Evolutionary conservation across 2,329 filamentous ascomycete species (phyloP), one percentile per base, ranked within the genome.

Genomic region (Pochonia chlamydosporia): DNA sequence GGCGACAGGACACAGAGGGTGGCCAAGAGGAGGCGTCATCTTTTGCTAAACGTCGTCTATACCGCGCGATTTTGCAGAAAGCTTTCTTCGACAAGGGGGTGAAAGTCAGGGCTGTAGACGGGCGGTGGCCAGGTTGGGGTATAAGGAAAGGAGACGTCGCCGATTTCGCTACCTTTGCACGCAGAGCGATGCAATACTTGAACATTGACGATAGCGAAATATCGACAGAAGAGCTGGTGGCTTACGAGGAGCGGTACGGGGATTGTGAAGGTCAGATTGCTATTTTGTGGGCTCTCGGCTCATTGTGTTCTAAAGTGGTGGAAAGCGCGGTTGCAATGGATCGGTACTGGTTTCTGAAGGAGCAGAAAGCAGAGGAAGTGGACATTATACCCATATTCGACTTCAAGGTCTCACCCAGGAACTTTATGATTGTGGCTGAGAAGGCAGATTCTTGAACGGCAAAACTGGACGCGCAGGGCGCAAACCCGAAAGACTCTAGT

Each of bases 311-410:
- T 43, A 65, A 64, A 45, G 45, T 63, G 1, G 56, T 64, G 3
- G 62, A 65, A 50, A 65, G 62, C 10, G 48, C 59, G 0, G 56
- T 65, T 44, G 59, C 57, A 1, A 41, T 63, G n/a, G 62, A 65
- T 18, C 60, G 62, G 2, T 63, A 61, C 33, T 57, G 52, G 52
- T 63, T 58, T 43, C 57, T 65, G 2, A n/a, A 41, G 1, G 62
- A 63, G 48, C 48, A 56, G 16, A 55, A 44, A 1, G 54, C 50
- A 4, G 18, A 35, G 1, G 28, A 49, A 2, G 56, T 60, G 0
- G 60, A 63, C 11, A 42, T 64, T 26, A 25, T 63, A 16, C 52
- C 56, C 2, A 51, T 58, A n/a, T 63, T 63, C 25, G 57, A 62
- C 18, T 52, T 48, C 31, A 52, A 46, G 13, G 45, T 62, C 18